Evolutionary conservation across 805 yeast genomes (phyloP).

Genomic region (Kluyveromyces wickerhamii): DNA sequence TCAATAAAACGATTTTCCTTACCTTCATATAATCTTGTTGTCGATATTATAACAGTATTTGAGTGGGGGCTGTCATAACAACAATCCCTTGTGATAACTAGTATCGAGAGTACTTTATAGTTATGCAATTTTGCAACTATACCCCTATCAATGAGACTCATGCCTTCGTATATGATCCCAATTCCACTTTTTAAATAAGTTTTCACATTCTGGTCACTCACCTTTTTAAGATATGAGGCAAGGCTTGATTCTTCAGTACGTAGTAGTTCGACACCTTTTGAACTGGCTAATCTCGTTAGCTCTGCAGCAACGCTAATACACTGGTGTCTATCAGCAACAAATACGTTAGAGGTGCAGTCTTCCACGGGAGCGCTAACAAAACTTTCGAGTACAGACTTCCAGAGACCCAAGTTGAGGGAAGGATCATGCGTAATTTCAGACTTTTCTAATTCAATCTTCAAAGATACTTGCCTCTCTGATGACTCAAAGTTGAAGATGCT

Average conservation of each 20-base stretch:
- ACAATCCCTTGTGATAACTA: constrained; percentile 58
- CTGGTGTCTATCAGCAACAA: constrained; percentile 48
- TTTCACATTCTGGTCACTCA: constrained; percentile 32
- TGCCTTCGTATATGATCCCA: constrained; percentile 52
- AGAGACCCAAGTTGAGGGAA: constrained; percentile 39
- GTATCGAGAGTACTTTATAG: constrained; percentile 42
- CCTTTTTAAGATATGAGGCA: constrained; percentile 2
- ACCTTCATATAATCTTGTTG: constrained; percentile 68
- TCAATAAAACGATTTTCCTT: constrained; percentile 62
- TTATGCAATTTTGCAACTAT: constrained; percentile 46
- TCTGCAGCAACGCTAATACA: constrained; percentile 46
- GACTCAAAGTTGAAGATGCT: constrained; percentile 67
- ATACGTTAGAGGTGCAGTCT: constrained; percentile 39
- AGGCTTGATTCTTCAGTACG: constrained; percentile 31
- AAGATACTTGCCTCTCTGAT: constrained; percentile 44
- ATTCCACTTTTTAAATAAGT: constrained; percentile 49
- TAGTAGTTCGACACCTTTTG: constrained; percentile 34
- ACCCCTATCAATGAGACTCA: constrained; percentile 47
- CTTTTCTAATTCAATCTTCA: constrained; percentile 50
- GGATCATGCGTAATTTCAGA: constrained; percentile 35
- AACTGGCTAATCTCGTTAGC: constrained; percentile 32
- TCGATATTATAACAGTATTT: constrained; percentile 50
- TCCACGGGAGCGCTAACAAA: constrained; percentile 28
- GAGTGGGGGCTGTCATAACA: constrained; percentile 44
- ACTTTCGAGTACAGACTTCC: constrained; percentile 41